Base-by-base conservation (phyloP, 179 eudicot species). In the Drosera spatulata region DNA sequence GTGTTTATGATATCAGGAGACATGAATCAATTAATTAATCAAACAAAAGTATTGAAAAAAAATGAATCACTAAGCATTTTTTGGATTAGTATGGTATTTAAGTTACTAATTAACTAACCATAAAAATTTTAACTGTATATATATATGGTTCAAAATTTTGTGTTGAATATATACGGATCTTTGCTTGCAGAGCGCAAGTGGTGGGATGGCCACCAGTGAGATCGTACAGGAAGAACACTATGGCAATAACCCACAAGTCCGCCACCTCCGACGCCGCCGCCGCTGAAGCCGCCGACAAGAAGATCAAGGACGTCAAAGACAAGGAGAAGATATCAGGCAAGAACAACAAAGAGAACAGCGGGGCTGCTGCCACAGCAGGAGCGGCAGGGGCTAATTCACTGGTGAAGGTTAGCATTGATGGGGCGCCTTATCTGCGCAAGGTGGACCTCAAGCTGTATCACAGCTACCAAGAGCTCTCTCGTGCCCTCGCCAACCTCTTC, bases 161-260 rank as follows among this genome's bases (percentile, higher is more conserved):
- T 8, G 10, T 7, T 46, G 50, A 46, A 46, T 7, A 7, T 46
- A 8, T 11, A 46, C 4, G 50, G 11, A 7, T 46, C 11, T 2
- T 46, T 8, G 50, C 13, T 10, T 11, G 13, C 60, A 64, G 68
- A 55, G 68, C 68, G 57, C 68, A 64, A 56, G 55, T 64, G 6
- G 68, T 64, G 59, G 68, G 68, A 4, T 64, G 68, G 68, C 68
- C 68, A 9, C 68, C 68, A 9, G 53, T 64, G 50, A 47, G 47
- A 40, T 56, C 67, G n/a, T 56, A 39, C 61, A 46, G 68, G 59
- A 64, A 40, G 15, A 64, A 56, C 45, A 64, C 37, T 14, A 53
- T 53, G 56, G 38, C 56, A 4, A 22, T 1, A 22, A 22, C 33
- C 33, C 33, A 22, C 33, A 22, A 22, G 33, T 22, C 33, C 33